Conservation (phyloP, 164 flowering plant species). For the Tetrastigma voinierianum region DNA sequence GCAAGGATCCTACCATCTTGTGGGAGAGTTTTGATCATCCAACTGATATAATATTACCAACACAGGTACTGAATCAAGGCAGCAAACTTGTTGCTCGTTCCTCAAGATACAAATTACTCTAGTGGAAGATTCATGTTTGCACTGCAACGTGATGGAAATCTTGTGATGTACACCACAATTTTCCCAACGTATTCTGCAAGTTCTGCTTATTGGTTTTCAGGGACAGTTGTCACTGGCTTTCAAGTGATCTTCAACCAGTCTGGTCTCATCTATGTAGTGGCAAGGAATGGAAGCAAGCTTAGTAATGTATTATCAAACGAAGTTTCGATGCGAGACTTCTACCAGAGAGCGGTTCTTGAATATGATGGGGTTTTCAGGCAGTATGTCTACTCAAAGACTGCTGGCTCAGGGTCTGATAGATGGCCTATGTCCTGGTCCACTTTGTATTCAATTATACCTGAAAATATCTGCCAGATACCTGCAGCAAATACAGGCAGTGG, state of each 20-base stretch:
- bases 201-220: not conserved
- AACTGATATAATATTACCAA: not conserved
- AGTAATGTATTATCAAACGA: too few species aligned
- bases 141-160: conserved; percentile 5
- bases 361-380: too few species aligned
- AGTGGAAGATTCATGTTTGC: conserved; percentile 10
- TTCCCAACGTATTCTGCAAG: not conserved
- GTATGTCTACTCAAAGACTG: not conserved
- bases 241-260: not conserved
- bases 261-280: not conserved
- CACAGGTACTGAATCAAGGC: conserved; percentile 5
- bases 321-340: not conserved
- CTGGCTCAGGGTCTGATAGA: not conserved
- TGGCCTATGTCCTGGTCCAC: not conserved
- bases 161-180: conserved; percentile 1
- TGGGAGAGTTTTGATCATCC: conserved; percentile 17
- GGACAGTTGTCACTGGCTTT: not conserved
- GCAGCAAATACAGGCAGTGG: not conserved
- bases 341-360: too few species aligned
- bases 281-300: not conserved
- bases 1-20: not conserved
- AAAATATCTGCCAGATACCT: not conserved
- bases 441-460: not conserved
- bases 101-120: not conserved
- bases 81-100: conserved; percentile 4